Evolutionary conservation across 139 green algal species (phyloP), one percentile per base, ranked within the genome.

Genomic region (Spirogloea muscicola): DNA sequence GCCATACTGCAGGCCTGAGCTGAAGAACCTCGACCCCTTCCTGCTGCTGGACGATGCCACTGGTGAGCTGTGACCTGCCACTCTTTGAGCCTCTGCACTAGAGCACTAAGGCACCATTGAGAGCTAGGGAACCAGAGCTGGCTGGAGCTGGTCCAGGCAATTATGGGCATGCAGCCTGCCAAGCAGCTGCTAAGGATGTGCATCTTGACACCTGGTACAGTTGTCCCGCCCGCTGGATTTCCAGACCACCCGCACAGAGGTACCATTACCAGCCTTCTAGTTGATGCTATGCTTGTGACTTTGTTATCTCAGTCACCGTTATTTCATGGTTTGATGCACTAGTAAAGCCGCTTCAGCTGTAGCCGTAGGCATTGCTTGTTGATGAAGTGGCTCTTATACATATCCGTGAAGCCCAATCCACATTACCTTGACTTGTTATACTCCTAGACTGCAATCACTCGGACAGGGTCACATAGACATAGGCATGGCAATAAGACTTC

Each of bases 181-280:
- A n/a, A n/a, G n/a, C n/a, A n/a, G n/a, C n/a, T n/a, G n/a, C n/a
- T n/a, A n/a, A n/a, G n/a, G n/a, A n/a, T n/a, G n/a, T n/a, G n/a
- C n/a, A n/a, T n/a, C n/a, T n/a, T n/a, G n/a, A n/a, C n/a, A n/a
- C n/a, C 59, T 41, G 37, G 33, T 70, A 57, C 70, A 78, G 70
- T 78, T 27, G 25, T 9, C 7, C 4, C 57, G 33, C 70, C 70
- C n/a, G 70, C 58, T 40, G 70, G 70, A 34, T 78, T 78, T 9
- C 70, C 70, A n/a, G 70, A 78, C 70, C 70, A 78, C 49, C 70
- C 70, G 48, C 70, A 78, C 34, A 41, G 68, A 49, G 68, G 68
- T 76, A 69, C 1, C 3, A 16, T 55, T 33, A 33, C 25, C 16
- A 29, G 25, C 27, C 29, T 16, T 13, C 33, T 1, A 2, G 31